Conservation (phyloP, 768 basidiomycete species). For the Astraeus odoratus region DNA sequence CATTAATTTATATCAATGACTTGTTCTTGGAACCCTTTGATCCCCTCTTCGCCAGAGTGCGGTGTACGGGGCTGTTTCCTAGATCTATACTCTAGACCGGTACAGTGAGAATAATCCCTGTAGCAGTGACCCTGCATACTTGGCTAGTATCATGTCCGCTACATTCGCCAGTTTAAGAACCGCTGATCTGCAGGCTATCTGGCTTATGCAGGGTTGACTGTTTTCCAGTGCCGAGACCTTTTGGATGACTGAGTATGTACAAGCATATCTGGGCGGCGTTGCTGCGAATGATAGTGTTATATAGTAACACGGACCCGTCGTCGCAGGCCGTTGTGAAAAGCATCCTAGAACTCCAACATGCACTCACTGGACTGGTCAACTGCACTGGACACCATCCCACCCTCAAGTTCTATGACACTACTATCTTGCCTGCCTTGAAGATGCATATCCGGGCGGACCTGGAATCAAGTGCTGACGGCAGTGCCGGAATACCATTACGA, state of each 20-base stretch:
- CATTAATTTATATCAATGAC: constrained; percentile 26
- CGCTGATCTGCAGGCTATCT: constrained; percentile 33
- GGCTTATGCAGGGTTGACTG: constrained; percentile 40
- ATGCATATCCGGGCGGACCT: constrained; percentile 45
- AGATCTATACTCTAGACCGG: constrained; percentile 39
- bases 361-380: constrained; percentile 27
- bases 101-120: constrained; percentile 38
- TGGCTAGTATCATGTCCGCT: constrained; percentile 26
- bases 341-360: constrained; percentile 32
- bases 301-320: constrained; percentile 29
- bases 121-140: constrained; percentile 27
- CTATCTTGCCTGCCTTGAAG: constrained; percentile 71
- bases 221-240: constrained; percentile 30
- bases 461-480: constrained; percentile 11
- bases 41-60: constrained; percentile 30
- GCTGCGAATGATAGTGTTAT: constrained; percentile 32
- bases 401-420: constrained; percentile 33
- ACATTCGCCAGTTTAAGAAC: constrained; percentile 32
- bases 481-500: constrained; percentile 33
- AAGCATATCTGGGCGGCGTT: constrained; percentile 34
- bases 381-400: constrained; percentile 29
- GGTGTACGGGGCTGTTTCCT: constrained; percentile 32
- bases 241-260: constrained; percentile 34
- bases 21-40: constrained; percentile 37
- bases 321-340: constrained; percentile 31